These are phyloP conservation scores for Parasarocladium wereldwijsianum DNA, from an alignment of 2,329 filamentous ascomycete species.

Conservation along the genomic window DNA sequence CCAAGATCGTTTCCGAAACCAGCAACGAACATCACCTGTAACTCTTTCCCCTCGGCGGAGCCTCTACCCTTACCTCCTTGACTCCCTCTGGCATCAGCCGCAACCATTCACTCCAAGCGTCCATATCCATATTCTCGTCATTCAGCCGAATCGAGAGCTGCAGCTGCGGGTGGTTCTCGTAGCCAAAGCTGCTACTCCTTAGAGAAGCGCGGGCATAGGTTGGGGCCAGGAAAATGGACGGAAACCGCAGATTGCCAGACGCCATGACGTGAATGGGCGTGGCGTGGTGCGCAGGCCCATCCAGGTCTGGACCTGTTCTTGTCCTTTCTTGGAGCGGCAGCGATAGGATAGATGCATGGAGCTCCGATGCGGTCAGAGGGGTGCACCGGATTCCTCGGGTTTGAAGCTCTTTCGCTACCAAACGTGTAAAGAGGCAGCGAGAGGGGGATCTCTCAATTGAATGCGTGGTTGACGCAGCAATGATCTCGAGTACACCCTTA, in stretches of 20 bases:
- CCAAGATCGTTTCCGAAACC: too few species aligned
- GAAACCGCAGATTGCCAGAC: slow-evolving; percentile 35
- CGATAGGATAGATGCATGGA: slow-evolving; percentile 38
- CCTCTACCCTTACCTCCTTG: slow-evolving; percentile 39
- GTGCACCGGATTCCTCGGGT: slow-evolving; percentile 28
- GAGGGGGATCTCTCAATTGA: slow-evolving; percentile 32
- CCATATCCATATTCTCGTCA: slow-evolving; percentile 34
- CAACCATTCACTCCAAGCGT: slow-evolving; percentile 43
- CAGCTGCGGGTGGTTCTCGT: slow-evolving; percentile 31
- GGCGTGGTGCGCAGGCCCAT: slow-evolving; percentile 32
- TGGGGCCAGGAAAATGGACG: slow-evolving; percentile 41
- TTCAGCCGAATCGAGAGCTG: slow-evolving; percentile 34
- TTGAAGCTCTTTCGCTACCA: slow-evolving; percentile 33
- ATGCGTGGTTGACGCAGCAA: slow-evolving; percentile 39
- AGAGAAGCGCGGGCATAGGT: slow-evolving; percentile 25
- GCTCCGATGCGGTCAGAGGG: slow-evolving; percentile 34
- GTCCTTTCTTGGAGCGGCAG: slow-evolving; percentile 34
- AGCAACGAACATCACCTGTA: too few species aligned
- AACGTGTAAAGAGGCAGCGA: slow-evolving; percentile 36
- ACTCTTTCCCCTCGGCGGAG: slow-evolving; percentile 28
- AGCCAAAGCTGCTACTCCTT: slow-evolving; percentile 15
- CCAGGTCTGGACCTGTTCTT: slow-evolving; percentile 27
- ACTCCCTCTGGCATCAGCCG: slow-evolving; percentile 42
- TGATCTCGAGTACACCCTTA: slow-evolving; percentile 38
- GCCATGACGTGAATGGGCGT: slow-evolving; percentile 41